phyloP scores from a whole-genome alignment of 208 protist genomes.

The Porcisia deanei region DNA sequence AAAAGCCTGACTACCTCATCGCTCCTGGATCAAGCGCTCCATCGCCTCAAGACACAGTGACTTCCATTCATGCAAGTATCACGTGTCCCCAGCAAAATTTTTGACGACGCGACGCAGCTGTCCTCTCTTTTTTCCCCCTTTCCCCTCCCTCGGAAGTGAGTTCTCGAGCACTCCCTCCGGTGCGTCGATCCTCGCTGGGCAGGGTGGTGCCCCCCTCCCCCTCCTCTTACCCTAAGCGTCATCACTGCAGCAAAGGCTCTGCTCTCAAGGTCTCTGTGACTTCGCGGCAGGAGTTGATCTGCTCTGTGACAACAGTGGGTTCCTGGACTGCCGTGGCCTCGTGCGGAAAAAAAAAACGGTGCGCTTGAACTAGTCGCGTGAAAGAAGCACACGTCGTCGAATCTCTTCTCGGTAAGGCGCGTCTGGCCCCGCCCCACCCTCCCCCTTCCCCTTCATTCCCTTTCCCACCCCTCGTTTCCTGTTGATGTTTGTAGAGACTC shows the following conservation, averaged over 20 bases:
- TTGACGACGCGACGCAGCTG: neutral
- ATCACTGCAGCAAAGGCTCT: neutral
- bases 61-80: no score
- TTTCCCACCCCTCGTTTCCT: neutral
- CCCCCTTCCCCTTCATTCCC: slow-evolving; percentile 6
- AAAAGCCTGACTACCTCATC: no score
- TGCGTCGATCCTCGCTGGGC: neutral
- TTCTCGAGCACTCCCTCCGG: no score
- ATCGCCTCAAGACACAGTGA: neutral
- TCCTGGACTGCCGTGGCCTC: neutral
- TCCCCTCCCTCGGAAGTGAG: neutral
- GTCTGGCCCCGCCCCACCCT: neutral
- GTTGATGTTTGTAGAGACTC: neutral
- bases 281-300: neutral
- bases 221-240: neutral
- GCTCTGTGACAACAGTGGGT: neutral
- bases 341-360: neutral
- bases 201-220: neutral
- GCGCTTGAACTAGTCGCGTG: neutral
- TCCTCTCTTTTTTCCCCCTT: slow-evolving; percentile 4
- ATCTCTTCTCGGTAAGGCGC: neutral
- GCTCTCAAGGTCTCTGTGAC: neutral
- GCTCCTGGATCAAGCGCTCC: neutral
- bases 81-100: no score
- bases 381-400: neutral